Base-by-base conservation (phyloP, 2,329 filamentous ascomycete species). In the Penicillium sp. region DNA sequence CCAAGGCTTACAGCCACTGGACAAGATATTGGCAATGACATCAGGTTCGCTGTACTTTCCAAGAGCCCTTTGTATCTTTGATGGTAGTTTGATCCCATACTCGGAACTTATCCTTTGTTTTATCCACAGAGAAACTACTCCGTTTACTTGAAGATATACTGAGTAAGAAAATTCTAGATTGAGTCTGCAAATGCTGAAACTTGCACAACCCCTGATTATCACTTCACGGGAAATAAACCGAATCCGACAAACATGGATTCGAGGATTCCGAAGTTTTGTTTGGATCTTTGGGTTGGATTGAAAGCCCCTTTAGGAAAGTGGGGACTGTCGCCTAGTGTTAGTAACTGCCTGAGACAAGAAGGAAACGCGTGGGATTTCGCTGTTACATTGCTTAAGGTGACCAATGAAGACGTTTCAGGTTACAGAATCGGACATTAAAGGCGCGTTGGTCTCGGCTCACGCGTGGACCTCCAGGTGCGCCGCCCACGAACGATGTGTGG, bases 1-100 rank as follows among this genome's bases (percentile, higher is more conserved):
- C 2, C 18, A 38, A 14, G 21, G 45, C 21, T 24, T 47, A 47
- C 31, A 45, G 11, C 11, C 34, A 48, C 18, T 18, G 18, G 18
- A 18, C 9, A 39, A 29, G 13, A 14, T 21, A 9, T 21, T 31
- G 16, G 6, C 7, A n/a, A 48, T 39, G 24, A 40, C 22, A 40
- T 48, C 13, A 39, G 45, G 6, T 34, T 48, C 45, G 45, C n/a
- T n/a, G 36, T n/a, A 48, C 45, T 48, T 48, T 29, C 45, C 45
- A 18, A 18, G 13, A 36, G 34, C 13, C n/a, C 18, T 18, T 13
- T 36, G 13, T 13, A 13, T 36, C 34, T n/a, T 36, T 36, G 11
- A 6, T 3, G 4, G n/a, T 36, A 14, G 34, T 13, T 13, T 36
- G n/a, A 27, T 27, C 5, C 8, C 24, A 27, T 6, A 5, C 24